A percentile compares a stretch with the other conserved stretches of the same genome.
phyloP scores from a whole-genome alignment of 164 flowering plant species.

The Litsea cubeba region DNA sequence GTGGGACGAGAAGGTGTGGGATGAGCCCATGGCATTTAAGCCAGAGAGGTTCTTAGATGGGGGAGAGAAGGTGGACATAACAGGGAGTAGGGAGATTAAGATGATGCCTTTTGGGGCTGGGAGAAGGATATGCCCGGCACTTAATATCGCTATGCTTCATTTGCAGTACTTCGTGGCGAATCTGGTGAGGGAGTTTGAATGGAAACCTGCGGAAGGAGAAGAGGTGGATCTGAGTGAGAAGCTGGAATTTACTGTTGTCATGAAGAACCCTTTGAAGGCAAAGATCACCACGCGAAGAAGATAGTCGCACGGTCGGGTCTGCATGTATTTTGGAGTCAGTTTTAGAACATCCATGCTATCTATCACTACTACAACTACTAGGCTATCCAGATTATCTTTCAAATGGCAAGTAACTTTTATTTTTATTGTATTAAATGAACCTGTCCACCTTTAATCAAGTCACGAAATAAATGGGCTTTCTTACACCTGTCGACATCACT shows the following conservation, averaged over 20 bases:
- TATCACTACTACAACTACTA: too few relatives aligned
- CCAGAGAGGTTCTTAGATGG: slow-evolving; percentile 39
- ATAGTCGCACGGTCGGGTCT: background rate
- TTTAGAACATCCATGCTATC: too few relatives aligned
- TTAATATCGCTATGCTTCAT: slow-evolving; percentile 21
- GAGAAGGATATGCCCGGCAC: slow-evolving; percentile 29
- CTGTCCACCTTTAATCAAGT: too few relatives aligned
- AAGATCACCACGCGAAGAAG: slow-evolving; percentile 2
- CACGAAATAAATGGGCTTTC: too few relatives aligned
- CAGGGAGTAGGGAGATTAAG: slow-evolving; percentile 38
- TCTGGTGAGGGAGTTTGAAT: slow-evolving; percentile 33
- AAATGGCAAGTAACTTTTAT: too few relatives aligned
- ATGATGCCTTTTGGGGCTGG: slow-evolving; percentile 55
- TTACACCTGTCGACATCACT: too few relatives aligned
- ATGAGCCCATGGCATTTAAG: slow-evolving; percentile 33
- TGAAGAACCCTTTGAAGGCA: slow-evolving; percentile 43
- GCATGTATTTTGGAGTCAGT: too few relatives aligned
- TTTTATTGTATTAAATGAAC: too few relatives aligned
- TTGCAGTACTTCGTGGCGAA: slow-evolving; percentile 29
- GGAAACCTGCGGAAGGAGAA: slow-evolving; percentile 32
- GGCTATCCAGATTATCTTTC: too few relatives aligned
- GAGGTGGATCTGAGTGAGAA: slow-evolving; percentile 42
- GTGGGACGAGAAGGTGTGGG: slow-evolving; percentile 20
- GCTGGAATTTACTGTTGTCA: slow-evolving; percentile 32
- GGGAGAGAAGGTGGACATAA: slow-evolving; percentile 20